Percentiles rank a stretch among this genome's conserved stretches.
phyloP scores from a whole-genome alignment of 768 basidiomycete species.

The Suillus tomentosus region DNA sequence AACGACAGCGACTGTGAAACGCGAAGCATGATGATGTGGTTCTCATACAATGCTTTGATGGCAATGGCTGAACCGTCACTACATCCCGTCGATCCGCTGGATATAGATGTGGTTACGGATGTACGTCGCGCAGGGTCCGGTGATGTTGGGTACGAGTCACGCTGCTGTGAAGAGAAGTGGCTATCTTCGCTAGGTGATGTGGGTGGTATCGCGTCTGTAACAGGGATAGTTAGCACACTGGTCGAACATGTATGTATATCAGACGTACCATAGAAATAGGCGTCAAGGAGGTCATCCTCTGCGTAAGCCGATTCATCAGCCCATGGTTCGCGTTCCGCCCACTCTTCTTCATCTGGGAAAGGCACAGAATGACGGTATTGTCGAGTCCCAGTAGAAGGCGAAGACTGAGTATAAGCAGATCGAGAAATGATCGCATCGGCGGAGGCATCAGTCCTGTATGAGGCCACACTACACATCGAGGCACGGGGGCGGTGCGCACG shows the following conservation, averaged over 20 bases:
- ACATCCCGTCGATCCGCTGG: conserved; percentile 39
- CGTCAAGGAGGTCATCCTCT: conserved; percentile 43
- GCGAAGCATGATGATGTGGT: conserved; percentile 65
- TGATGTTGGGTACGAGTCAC: conserved; percentile 14
- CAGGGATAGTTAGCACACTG: conserved; percentile 5
- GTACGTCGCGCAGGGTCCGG: conserved; percentile 24
- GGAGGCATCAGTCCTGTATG: conserved; percentile 57
- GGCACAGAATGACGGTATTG: conserved; percentile 20
- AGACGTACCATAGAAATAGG: conserved; percentile 42
- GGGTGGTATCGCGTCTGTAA: conserved; percentile 28
- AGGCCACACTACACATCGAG: conserved; percentile 57
- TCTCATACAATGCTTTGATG: conserved; percentile 67
- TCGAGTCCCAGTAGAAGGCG: conserved; percentile 14
- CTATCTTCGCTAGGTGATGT: conserved; percentile 17
- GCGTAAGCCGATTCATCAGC: conserved; percentile 24
- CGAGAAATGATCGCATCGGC: conserved; percentile 59
- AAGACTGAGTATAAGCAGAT: conserved; percentile 17
- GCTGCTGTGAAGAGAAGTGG: conserved; percentile 1
- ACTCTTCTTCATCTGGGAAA: conserved; percentile 25
- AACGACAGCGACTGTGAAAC: conserved; percentile 49
- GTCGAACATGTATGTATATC: neutral
- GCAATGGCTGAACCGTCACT: conserved; percentile 37
- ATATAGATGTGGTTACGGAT: conserved; percentile 35
- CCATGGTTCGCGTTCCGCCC: conserved; percentile 23
- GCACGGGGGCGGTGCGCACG: conserved; percentile 27